Percentiles rank a stretch among this genome's conserved stretches.
phyloP scores from a whole-genome alignment of 345 rosid genomes.

The Rhodamnia argentea region DNA sequence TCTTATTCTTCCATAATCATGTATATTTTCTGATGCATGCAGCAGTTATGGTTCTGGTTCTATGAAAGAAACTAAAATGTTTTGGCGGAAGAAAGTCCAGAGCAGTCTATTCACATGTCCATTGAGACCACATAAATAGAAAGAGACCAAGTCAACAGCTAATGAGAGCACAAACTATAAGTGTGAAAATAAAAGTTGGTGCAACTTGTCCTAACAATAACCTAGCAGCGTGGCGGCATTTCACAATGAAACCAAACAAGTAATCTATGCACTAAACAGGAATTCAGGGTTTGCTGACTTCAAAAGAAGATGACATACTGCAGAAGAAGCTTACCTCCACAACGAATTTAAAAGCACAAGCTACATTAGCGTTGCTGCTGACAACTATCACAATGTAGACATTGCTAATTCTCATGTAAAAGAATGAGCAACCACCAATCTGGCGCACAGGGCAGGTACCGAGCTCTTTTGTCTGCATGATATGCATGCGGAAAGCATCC shows the following conservation, averaged over 20 bases:
- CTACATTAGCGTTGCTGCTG: slow-evolving; percentile 98
- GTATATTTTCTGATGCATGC: not conserved
- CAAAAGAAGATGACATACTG: not conserved
- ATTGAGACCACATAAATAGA: not conserved
- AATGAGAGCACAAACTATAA: not conserved
- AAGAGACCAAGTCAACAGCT: not conserved
- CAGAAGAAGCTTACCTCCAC: slow-evolving; percentile 53
- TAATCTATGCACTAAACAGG: not conserved
- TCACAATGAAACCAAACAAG: not conserved
- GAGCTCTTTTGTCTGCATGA: slow-evolving; percentile 97
- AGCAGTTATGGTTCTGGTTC: not conserved
- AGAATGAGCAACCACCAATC: slow-evolving; percentile 97
- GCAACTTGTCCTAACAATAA: not conserved
- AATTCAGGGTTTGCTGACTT: not conserved
- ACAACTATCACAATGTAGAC: slow-evolving; percentile 97
- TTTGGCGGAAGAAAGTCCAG: not conserved
- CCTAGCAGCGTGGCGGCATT: not conserved
- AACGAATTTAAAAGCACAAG: slow-evolving; percentile 97
- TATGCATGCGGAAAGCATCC: slow-evolving; percentile 97
- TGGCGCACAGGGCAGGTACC: slow-evolving; percentile 97
- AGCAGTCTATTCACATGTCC: not conserved
- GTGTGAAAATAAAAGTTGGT: not conserved
- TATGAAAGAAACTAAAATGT: not conserved
- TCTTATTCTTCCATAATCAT: not conserved
- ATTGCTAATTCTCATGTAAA: slow-evolving; percentile 96